A percentile compares a stretch with the other conserved stretches of the same genome.
Evolutionary conservation across 2,329 filamentous ascomycete species (phyloP).

Genomic region (Hypoxylon sp.): DNA sequence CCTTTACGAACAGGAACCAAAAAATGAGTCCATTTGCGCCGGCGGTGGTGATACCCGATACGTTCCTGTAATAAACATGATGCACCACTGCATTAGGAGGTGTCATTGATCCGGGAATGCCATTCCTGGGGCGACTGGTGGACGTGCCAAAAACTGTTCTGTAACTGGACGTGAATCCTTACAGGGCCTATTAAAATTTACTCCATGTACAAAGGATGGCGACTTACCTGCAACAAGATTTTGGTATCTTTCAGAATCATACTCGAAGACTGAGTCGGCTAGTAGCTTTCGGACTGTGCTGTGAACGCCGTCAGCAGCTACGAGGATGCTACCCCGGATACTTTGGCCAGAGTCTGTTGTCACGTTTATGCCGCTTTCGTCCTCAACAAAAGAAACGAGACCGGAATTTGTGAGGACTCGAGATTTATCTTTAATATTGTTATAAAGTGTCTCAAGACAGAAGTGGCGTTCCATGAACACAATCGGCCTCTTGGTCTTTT

Average conservation of each 20-base stretch:
- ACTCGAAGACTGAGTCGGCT: conserved; percentile 21
- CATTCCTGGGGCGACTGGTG: neutral
- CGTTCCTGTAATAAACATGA: conserved; percentile 30
- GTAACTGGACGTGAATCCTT: conserved; percentile 38
- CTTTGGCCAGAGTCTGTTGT: conserved; percentile 30
- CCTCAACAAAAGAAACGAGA: conserved; percentile 34
- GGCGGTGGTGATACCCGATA: conserved; percentile 34
- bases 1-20: conserved; percentile 45
- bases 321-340: conserved; percentile 36
- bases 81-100: conserved; percentile 29
- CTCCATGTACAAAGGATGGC: neutral
- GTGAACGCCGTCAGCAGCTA: conserved; percentile 42
- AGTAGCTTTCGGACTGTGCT: conserved; percentile 36
- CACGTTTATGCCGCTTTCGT: conserved; percentile 31
- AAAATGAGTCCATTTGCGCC: conserved; percentile 24
- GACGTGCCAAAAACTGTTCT: conserved; percentile 40
- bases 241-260: conserved; percentile 21
- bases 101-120: conserved; percentile 3
- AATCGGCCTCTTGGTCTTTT: conserved; percentile 26
- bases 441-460: conserved; percentile 30
- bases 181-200: neutral
- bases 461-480: conserved; percentile 41
- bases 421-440: conserved; percentile 38
- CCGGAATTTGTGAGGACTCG: conserved; percentile 25
- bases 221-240: conserved; percentile 20